A percentile compares a stretch with the other conserved stretches of the same genome.
Conservation (phyloP, 306 rosid species). For the Cicer pinnatifidum region DNA sequence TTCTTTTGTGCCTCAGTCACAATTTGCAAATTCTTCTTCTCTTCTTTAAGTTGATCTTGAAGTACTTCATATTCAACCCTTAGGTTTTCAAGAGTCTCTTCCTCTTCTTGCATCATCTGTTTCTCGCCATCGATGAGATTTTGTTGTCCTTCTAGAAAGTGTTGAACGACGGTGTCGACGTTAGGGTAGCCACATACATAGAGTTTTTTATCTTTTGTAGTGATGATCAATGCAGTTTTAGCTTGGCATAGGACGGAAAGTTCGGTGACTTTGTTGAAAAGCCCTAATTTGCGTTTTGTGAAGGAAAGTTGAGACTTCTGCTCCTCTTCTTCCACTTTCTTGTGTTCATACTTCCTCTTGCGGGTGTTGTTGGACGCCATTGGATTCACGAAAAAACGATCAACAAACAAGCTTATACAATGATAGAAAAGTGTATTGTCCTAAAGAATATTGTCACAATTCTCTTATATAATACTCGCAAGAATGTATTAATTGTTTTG, state of each 20-base stretch:
- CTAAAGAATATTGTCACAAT: no score
- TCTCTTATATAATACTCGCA: no score
- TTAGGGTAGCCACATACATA: slow-evolving; percentile 60
- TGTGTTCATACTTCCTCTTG: slow-evolving; percentile 43
- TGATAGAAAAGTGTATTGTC: no score
- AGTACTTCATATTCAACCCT: slow-evolving; percentile 2
- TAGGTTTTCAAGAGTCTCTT: background rate
- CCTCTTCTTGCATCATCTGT: background rate
- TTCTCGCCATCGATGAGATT: background rate
- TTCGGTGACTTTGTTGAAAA: slow-evolving; percentile 67
- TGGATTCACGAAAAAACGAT: no score
- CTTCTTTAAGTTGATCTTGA: background rate
- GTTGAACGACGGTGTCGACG: background rate
- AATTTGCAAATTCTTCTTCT: background rate
- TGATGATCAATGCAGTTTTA: slow-evolving; percentile 51
- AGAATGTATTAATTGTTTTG: no score
- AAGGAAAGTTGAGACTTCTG: slow-evolving; percentile 57
- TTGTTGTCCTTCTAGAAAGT: background rate
- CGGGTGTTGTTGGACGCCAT: slow-evolving; percentile 8
- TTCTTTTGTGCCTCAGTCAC: background rate
- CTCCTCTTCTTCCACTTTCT: slow-evolving; percentile 45
- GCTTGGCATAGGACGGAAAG: slow-evolving; percentile 60
- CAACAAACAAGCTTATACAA: no score
- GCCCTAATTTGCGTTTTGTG: slow-evolving; percentile 64
- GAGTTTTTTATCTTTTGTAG: slow-evolving; percentile 59